Evolutionary conservation across 192 early-diverging fungal genomes (phyloP).

Genomic region (Coemansia sp.): DNA sequence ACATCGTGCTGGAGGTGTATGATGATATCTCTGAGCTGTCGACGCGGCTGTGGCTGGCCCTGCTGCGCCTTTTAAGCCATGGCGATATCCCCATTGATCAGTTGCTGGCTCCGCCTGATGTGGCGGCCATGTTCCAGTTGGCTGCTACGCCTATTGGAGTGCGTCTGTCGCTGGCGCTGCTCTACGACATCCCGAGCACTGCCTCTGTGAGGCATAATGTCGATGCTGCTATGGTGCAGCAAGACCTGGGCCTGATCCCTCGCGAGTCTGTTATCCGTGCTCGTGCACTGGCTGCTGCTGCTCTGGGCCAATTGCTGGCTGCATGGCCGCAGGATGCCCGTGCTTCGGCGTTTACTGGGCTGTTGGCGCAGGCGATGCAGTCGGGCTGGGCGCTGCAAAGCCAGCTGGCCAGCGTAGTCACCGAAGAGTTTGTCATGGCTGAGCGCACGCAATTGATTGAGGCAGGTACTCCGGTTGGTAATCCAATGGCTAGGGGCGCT

Average conservation of each 20-base stretch:
- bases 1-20: slow-evolving; percentile 87
- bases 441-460: slow-evolving; percentile 41
- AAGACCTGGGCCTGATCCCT: slow-evolving; percentile 84
- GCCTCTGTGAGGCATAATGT: slow-evolving; percentile 65
- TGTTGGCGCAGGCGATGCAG: slow-evolving; percentile 64
- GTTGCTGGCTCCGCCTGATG: slow-evolving; percentile 23
- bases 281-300: slow-evolving; percentile 72
- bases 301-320: slow-evolving; percentile 75
- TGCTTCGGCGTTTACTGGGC: slow-evolving; percentile 54
- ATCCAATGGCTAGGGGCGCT: slow-evolving; percentile 16
- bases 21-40: slow-evolving; percentile 36
- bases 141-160: slow-evolving; percentile 85
- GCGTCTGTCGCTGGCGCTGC: slow-evolving; percentile 62
- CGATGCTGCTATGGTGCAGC: slow-evolving; percentile 87
- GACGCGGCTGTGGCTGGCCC: slow-evolving; percentile 65
- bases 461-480: not conserved
- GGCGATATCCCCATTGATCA: slow-evolving; percentile 13
- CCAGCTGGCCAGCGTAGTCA: slow-evolving; percentile 70
- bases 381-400: slow-evolving; percentile 79
- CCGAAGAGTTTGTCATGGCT: slow-evolving; percentile 80
- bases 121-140: slow-evolving; percentile 63
- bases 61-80: slow-evolving; percentile 37
- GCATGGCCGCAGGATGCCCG: slow-evolving; percentile 58
- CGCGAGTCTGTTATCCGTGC: slow-evolving; percentile 78
- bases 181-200: slow-evolving; percentile 21